These are phyloP conservation scores for Lentithecium fluviatile DNA, from an alignment of 495 filamentous ascomycete genomes.

Conservation along the genomic window DNA sequence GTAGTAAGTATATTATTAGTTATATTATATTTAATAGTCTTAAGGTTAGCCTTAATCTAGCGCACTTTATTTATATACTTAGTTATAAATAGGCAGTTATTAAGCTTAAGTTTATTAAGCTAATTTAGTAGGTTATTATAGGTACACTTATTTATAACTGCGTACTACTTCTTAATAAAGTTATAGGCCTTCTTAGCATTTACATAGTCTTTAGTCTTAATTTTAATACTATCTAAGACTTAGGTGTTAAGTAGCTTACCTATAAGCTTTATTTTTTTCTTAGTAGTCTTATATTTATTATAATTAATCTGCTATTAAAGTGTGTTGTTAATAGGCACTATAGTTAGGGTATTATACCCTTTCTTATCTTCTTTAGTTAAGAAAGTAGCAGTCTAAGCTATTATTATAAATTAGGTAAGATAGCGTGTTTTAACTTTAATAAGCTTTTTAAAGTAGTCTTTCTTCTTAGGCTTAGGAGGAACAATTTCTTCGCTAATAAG, in stretches of 20 bases:
- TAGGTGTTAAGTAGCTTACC: background rate
- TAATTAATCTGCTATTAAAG: background rate
- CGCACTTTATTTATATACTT: background rate
- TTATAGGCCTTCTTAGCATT: no score
- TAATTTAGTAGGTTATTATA: background rate
- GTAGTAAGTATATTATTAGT: background rate
- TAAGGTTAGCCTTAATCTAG: background rate
- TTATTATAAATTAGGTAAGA: no score
- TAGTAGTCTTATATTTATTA: background rate
- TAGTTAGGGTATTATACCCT: no score
- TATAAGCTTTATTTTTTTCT: background rate
- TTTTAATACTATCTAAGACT: background rate
- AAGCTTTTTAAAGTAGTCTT: no score
- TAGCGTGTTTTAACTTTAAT: no score
- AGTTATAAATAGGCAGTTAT: background rate
- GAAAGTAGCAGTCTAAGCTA: no score
- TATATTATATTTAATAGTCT: background rate
- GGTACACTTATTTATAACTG: background rate
- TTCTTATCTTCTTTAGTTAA: no score
- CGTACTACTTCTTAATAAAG: background rate
- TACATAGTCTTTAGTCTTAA: background rate
- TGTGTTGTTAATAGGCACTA: no score
- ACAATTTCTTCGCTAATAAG: no score
- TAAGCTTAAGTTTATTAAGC: background rate
- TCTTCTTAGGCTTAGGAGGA: no score